Evolutionary conservation across 805 yeast species (phyloP).

Genomic region (Lachancea fermentati): DNA sequence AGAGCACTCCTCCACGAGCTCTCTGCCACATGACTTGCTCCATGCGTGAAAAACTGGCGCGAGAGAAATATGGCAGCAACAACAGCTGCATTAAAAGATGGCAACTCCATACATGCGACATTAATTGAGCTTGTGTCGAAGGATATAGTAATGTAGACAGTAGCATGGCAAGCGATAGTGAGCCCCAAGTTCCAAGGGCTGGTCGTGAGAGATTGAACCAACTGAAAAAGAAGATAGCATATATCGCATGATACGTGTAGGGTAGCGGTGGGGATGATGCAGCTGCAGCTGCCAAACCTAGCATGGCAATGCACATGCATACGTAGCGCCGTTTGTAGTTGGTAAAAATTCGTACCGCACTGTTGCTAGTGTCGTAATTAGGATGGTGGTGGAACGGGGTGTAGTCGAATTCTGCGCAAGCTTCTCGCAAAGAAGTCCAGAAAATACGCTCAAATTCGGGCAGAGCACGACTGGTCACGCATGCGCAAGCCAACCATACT

Average conservation of each 20-base stretch:
- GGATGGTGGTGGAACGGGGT: neutral
- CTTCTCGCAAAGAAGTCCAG: neutral
- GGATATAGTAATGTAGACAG: neutral
- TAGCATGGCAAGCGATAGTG: neutral
- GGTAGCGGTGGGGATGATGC: neutral
- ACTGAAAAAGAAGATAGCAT: neutral
- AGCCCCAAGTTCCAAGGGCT: neutral
- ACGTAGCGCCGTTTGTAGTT: neutral
- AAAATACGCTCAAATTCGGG: slow-evolving; percentile 1
- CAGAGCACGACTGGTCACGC: neutral
- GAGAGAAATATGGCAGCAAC: slow-evolving; percentile 45
- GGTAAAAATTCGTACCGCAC: neutral
- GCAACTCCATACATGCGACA: slow-evolving; percentile 24
- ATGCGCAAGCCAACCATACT: neutral
- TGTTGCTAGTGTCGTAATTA: neutral
- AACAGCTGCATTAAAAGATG: slow-evolving; percentile 41
- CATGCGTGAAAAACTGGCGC: slow-evolving; percentile 39
- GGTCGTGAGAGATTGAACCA: neutral
- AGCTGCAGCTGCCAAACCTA: neutral
- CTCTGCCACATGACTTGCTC: slow-evolving; percentile 45
- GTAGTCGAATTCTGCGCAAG: neutral
- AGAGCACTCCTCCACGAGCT: slow-evolving; percentile 49
- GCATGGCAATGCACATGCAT: neutral
- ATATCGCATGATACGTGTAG: neutral
- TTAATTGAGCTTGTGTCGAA: slow-evolving; percentile 28